phyloP scores from a whole-genome alignment of 2,329 filamentous ascomycete species.

The Colletotrichum aenigma region DNA sequence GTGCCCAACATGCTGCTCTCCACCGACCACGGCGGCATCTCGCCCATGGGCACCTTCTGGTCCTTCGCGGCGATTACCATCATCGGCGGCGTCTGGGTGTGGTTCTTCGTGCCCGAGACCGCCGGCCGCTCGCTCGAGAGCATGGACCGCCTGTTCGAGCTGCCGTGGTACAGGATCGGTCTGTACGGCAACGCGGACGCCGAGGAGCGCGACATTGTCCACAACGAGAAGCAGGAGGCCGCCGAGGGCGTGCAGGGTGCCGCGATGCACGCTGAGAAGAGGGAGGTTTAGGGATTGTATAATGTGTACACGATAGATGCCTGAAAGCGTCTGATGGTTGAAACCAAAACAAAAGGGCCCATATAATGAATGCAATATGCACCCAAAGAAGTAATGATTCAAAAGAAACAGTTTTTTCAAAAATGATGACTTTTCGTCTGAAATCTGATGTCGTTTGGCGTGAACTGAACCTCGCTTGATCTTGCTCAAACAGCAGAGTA shows the following conservation, averaged over 20 bases:
- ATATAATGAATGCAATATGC: conserved; percentile 21
- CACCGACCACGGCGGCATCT: conserved; percentile 48
- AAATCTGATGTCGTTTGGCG: neutral
- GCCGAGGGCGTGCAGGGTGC: conserved; percentile 33
- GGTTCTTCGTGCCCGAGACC: conserved; percentile 75
- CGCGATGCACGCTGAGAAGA: conserved; percentile 40
- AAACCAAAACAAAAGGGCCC: neutral
- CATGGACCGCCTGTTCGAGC: conserved; percentile 74
- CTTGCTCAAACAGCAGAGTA: neutral
- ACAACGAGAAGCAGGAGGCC: conserved; percentile 48
- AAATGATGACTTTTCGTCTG: neutral
- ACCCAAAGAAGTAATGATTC: neutral
- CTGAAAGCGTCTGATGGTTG: neutral
- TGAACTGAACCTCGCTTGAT: neutral
- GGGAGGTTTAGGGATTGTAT: conserved; percentile 8
- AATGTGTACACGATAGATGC: neutral
- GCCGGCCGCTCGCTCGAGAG: conserved; percentile 68
- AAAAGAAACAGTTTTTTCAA: neutral
- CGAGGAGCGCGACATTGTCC: conserved; percentile 46
- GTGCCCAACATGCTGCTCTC: conserved; percentile 76
- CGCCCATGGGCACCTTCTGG: conserved; percentile 74
- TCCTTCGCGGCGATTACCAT: conserved; percentile 74
- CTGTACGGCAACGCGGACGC: conserved; percentile 57
- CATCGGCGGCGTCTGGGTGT: conserved; percentile 72
- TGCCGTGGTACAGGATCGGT: conserved; percentile 79